Conservation (phyloP, 768 basidiomycete genomes). For the Tremella yokohamensis region DNA sequence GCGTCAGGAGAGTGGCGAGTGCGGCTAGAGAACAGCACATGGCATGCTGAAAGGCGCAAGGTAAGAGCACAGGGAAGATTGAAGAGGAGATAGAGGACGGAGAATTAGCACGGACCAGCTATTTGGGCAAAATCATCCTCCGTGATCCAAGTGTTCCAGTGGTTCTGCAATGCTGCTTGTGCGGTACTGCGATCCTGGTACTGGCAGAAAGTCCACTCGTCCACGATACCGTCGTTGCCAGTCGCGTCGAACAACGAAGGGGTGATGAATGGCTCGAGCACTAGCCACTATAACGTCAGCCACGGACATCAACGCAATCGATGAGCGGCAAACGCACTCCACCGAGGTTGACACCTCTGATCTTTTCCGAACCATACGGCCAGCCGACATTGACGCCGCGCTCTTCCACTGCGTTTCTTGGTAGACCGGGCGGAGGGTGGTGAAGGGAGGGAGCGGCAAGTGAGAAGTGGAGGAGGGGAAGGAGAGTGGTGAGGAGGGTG, state of each 20-base stretch:
- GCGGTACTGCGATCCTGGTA: conserved; percentile 40
- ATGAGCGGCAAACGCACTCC: conserved; percentile 25
- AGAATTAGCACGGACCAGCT: conserved; percentile 37
- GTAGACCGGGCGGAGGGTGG: background rate
- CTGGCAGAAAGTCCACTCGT: conserved; percentile 48
- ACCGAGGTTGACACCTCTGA: conserved; percentile 48
- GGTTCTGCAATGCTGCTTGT: conserved; percentile 34
- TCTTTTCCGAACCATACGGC: conserved; percentile 43
- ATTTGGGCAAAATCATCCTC: conserved; percentile 51
- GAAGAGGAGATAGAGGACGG: background rate
- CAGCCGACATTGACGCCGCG: conserved; percentile 46
- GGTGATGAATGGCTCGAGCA: conserved; percentile 48
- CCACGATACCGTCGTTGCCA: conserved; percentile 46
- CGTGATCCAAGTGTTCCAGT: conserved; percentile 52
- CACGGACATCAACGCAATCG: background rate
- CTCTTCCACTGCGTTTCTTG: conserved; percentile 6
- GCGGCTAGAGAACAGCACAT: too few relatives aligned
- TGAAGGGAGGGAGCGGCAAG: background rate
- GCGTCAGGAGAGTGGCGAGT: too few relatives aligned
- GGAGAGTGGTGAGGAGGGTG: background rate
- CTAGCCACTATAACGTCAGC: conserved; percentile 33
- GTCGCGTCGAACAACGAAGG: conserved; percentile 45
- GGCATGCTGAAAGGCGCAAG: too few relatives aligned
- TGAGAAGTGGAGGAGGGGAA: conserved; percentile 3
- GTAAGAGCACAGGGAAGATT: background rate